These are phyloP conservation scores for Alternaria sp. DNA, from an alignment of 2,329 filamentous ascomycete genomes.

Conservation along the genomic window DNA sequence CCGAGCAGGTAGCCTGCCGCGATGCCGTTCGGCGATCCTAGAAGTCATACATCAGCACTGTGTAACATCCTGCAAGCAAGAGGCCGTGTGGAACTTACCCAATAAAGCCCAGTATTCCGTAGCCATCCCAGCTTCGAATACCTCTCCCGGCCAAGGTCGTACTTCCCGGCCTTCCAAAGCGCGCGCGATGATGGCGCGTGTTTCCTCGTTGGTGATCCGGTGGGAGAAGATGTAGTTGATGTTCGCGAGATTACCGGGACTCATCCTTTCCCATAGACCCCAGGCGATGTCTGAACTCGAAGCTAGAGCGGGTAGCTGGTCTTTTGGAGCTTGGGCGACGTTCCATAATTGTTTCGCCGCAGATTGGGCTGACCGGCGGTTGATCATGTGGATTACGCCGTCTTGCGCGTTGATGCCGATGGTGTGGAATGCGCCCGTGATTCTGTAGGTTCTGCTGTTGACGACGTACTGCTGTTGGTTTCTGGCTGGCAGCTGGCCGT, in stretches of 20 bases:
- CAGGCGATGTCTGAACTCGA: constrained; percentile 18
- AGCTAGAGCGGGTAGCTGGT: constrained; percentile 3
- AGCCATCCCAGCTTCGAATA: not conserved
- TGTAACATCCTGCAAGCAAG: not conserved
- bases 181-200: not conserved
- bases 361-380: not conserved
- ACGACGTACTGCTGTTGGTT: not conserved
- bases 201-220: constrained; percentile 4
- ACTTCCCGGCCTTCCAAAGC: not conserved
- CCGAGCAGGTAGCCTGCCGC: constrained; percentile 10
- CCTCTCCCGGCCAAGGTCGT: not conserved
- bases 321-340: not conserved
- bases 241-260: not conserved
- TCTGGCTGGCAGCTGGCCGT: not conserved
- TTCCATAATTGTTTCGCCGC: not conserved
- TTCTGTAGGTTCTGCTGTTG: not conserved
- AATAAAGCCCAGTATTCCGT: not conserved
- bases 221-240: constrained; percentile 15
- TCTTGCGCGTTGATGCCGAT: not conserved
- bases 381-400: not conserved
- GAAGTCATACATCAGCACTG: not conserved
- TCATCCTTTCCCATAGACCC: constrained; percentile 11
- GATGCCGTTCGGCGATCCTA: constrained; percentile 13
- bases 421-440: not conserved
- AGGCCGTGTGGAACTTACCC: not conserved